Base-by-base conservation (phyloP, 1,284 basidiomycete genomes). In the Moesziomyces parantarcticus region DNA sequence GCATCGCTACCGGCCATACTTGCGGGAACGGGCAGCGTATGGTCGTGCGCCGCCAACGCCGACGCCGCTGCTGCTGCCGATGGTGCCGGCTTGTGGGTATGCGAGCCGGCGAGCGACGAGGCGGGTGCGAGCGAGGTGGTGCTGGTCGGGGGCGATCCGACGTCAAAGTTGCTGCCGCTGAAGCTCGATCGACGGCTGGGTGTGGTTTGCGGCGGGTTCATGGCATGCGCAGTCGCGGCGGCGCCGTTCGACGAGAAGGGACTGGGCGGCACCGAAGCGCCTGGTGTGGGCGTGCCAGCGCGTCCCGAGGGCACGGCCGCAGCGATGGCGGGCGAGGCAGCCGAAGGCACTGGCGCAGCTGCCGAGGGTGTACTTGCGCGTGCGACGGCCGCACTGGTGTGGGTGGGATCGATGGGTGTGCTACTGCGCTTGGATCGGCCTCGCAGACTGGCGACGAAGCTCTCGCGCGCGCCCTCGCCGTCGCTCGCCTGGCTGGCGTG, bases 171-270 rank as follows among this genome's bases (percentile, higher is more conserved):
- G 56, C 74, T 76, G 9, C 79, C 79, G 50, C 79, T 80, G 67
- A 80, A 80, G 60, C 79, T 80, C 6, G 79, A 80, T 44, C 79
- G 58, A 13, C 79, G 70, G 23, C 69, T 74, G 21, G 79, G 79
- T 14, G 79, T 80, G 2, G 55, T 64, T 36, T 79, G 79, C 23
- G 79, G 79, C 26, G 79, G 79, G 52, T 79, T 79, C 79, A 80
- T 80, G 16, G 77, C 70, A 36, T 76, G 70, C 7, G 67, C 39
- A 11, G 60, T 47, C 16, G 59, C 69, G 13, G 58, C 61, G 25
- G 74, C 52, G 50, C 63, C 64, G 50, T 66, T 58, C 25, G 58
- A 41, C 5, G 70, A 65, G 21, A 74, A 74, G 23, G 76, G 74
- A 43, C 76, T 76, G 2, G 72, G 77, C 13, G 77, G 71, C 11